phyloP scores from a whole-genome alignment of 257 asterid species.

The Solanum habrochaites region DNA sequence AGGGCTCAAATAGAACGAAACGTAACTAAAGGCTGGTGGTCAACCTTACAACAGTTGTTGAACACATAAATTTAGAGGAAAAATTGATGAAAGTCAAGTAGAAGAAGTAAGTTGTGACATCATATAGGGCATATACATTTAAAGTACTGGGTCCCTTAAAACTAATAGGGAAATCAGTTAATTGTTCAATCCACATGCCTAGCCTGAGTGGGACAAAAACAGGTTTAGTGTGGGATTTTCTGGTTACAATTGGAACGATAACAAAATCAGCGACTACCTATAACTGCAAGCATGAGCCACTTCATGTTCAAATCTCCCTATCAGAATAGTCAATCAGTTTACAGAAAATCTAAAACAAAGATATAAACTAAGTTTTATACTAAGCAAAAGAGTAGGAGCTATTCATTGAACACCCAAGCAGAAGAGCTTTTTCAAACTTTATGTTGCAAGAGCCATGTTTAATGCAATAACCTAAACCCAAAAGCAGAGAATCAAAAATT shows the following conservation, averaged over 20 bases:
- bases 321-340: not conserved
- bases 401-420: not conserved
- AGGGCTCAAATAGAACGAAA: not conserved
- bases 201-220: not conserved
- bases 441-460: not conserved
- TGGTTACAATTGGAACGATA: not conserved
- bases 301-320: not conserved
- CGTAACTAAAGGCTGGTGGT: not conserved
- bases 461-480: not conserved
- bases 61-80: not conserved
- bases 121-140: not conserved
- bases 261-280: not conserved
- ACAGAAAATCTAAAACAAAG: not conserved
- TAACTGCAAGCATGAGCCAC: not conserved
- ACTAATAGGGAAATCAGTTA: not conserved
- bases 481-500: not conserved
- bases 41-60: not conserved
- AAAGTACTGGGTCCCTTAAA: not conserved
- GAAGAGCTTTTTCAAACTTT: not conserved
- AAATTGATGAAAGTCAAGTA: too few relatives aligned
- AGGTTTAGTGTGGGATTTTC: not conserved
- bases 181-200: not conserved
- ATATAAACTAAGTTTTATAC: not conserved
- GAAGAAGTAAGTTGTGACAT: not conserved
- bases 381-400: not conserved